A percentile compares a stretch with the other conserved stretches of the same genome.
Conservation (phyloP, 2,329 filamentous ascomycete genomes). For the Sporothrix brasiliensis region DNA sequence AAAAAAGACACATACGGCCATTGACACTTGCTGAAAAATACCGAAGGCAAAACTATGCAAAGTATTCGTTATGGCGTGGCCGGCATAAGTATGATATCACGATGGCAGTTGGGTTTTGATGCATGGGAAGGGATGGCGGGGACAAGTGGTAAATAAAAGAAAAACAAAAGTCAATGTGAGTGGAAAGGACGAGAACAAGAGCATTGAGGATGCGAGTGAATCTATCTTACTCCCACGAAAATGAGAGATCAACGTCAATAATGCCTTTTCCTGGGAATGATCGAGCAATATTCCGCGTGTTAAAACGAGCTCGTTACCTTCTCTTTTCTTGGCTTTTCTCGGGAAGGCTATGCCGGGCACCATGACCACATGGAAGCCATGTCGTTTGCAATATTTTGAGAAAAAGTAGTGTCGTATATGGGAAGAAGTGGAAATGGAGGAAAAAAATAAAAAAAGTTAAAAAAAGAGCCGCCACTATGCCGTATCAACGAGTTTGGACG, state of each 20-base stretch:
- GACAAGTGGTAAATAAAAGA: background rate
- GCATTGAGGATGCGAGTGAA: background rate
- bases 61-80: background rate
- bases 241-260: background rate
- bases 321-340: slow-evolving; percentile 10
- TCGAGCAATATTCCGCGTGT: background rate
- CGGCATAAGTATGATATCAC: slow-evolving; percentile 1
- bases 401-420: background rate
- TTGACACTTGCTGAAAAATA: background rate
- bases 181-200: background rate
- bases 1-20: no score
- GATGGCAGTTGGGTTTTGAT: background rate
- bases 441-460: background rate
- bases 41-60: background rate
- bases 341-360: background rate
- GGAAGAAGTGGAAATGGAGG: background rate
- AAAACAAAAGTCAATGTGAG: background rate
- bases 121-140: background rate
- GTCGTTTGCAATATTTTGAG: background rate
- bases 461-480: background rate
- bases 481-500: background rate
- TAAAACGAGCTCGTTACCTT: background rate
- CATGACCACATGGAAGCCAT: background rate
- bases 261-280: background rate
- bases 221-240: background rate